Percentiles rank a stretch among this genome's conserved stretches.
phyloP scores from a whole-genome alignment of 1,284 basidiomycete genomes.

The Ganoderma sinense region DNA sequence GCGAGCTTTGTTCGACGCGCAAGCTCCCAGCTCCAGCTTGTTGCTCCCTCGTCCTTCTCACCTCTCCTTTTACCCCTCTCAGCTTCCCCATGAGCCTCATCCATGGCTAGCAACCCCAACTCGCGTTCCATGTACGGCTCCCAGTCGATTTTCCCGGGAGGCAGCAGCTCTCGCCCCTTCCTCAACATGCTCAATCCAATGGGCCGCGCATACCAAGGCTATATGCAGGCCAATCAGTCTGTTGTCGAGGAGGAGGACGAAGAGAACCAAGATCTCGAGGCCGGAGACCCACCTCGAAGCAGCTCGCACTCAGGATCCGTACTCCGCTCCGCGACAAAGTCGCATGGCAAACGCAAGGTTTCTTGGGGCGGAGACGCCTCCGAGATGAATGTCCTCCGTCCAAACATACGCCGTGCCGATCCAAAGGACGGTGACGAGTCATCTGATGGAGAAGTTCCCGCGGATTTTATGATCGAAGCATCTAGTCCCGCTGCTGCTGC shows the following conservation, averaged over 20 bases:
- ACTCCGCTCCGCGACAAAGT: slow-evolving; percentile 41
- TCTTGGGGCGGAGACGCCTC: slow-evolving; percentile 63
- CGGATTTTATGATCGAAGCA: slow-evolving; percentile 84
- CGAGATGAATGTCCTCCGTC: slow-evolving; percentile 63
- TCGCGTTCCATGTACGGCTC: slow-evolving; percentile 42
- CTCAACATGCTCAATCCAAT: slow-evolving; percentile 86
- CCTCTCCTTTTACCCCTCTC: not conserved
- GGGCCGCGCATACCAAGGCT: slow-evolving; percentile 72
- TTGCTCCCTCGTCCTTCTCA: not conserved
- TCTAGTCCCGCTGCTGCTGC: slow-evolving; percentile 25
- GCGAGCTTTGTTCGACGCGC: slow-evolving; percentile 27
- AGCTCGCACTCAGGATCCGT: slow-evolving; percentile 31
- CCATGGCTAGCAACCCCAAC: slow-evolving; percentile 28
- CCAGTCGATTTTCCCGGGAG: slow-evolving; percentile 55
- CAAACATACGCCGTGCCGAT: slow-evolving; percentile 73
- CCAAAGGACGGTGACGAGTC: slow-evolving; percentile 61
- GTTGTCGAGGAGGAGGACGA: slow-evolving; percentile 62
- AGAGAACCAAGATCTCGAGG: slow-evolving; percentile 59
- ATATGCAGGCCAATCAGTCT: slow-evolving; percentile 72
- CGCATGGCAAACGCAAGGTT: slow-evolving; percentile 58
- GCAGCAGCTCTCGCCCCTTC: slow-evolving; percentile 71
- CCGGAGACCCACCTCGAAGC: slow-evolving; percentile 44
- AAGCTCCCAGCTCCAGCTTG: slow-evolving; percentile 11
- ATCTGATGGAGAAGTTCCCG: slow-evolving; percentile 83
- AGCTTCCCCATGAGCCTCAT: slow-evolving; percentile 5